A percentile compares a stretch with the other conserved stretches of the same genome.
Conservation (phyloP, 495 filamentous ascomycete genomes). For the Cercophora scortea region DNA sequence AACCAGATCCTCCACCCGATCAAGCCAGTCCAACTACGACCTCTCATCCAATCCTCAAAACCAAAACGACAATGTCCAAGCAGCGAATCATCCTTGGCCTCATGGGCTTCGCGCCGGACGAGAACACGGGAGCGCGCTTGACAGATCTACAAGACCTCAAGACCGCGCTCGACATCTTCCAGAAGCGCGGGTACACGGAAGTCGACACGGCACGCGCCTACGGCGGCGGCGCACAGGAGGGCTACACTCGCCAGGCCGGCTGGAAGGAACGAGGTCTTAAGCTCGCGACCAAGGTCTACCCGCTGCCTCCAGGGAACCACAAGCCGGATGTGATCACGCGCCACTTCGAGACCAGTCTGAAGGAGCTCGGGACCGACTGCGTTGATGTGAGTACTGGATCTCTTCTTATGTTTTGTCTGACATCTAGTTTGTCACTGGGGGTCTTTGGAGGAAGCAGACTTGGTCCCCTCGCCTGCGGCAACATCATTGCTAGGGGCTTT, state of each 20-base stretch:
- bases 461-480: neutral
- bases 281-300: slow-evolving; percentile 61
- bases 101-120: slow-evolving; percentile 41
- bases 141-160: slow-evolving; percentile 58
- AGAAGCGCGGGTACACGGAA: slow-evolving; percentile 54
- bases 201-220: slow-evolving; percentile 67
- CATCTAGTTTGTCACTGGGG: too few species aligned
- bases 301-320: slow-evolving; percentile 21
- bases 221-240: slow-evolving; percentile 63
- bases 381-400: slow-evolving; percentile 44
- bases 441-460: too few species aligned
- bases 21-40: too few species aligned
- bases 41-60: too few species aligned
- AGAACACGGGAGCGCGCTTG: slow-evolving; percentile 35
- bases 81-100: slow-evolving; percentile 42
- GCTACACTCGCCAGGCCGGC: slow-evolving; percentile 59
- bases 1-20: too few species aligned
- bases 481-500: neutral
- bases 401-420: too few species aligned
- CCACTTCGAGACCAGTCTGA: slow-evolving; percentile 53
- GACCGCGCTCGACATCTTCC: slow-evolving; percentile 52
- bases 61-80: slow-evolving; percentile 10
- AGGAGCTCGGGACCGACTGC: slow-evolving; percentile 58
- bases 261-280: slow-evolving; percentile 70
- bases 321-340: slow-evolving; percentile 15